Evolutionary conservation across 805 yeast genomes (phyloP), one percentile per base, ranked within the genome.

Genomic region (Saccharomycopsis olivae): DNA sequence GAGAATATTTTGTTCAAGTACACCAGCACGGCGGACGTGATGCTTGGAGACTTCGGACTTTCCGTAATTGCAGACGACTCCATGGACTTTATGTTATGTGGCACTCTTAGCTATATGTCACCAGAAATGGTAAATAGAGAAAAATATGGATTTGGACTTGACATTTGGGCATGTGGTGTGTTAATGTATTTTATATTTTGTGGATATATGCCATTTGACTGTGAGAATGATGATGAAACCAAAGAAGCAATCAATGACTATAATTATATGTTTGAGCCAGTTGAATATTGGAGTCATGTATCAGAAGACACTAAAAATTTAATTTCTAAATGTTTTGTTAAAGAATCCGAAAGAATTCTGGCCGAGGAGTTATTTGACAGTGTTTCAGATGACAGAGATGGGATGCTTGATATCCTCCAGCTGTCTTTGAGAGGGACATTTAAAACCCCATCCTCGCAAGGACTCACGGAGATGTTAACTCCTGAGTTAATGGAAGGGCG

Each of bases 21-120:
- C 35, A 76, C 79, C 47, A 78, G 80, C 50, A 88, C 88, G 1
- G 17, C 25, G 10, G 40, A 40, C n/a, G 86, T 84, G 24, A 84
- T 85, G 54, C 82, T 85, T 44, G 79, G 89, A 28, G 95, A 85
- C 58, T 85, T 85, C 54, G 95, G 95, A 27, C 79, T 85, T 27
- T 81, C 94, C 16, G 29, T 41, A 8, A 32, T 31, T 24, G 35
- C 33, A 5, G 14, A 30, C 38, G 60, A 58, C 20, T 25, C 29
- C 24, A 28, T 28, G 25, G 33, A 39, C 16, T 28, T 41, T 19
- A 64, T 79, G 43, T 58, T 75, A 29, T 65, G 79, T 51, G 89
- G 89, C 0, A 81, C 89, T 1, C 68, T 80, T 5, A 76, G 83
- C 16, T 80, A 80, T 56, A 73, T 80, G 70, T 80, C 88, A 0